Evolutionary conservation across 106 monocot genomes (phyloP).

Genomic region (Amphibolis antarctica): DNA sequence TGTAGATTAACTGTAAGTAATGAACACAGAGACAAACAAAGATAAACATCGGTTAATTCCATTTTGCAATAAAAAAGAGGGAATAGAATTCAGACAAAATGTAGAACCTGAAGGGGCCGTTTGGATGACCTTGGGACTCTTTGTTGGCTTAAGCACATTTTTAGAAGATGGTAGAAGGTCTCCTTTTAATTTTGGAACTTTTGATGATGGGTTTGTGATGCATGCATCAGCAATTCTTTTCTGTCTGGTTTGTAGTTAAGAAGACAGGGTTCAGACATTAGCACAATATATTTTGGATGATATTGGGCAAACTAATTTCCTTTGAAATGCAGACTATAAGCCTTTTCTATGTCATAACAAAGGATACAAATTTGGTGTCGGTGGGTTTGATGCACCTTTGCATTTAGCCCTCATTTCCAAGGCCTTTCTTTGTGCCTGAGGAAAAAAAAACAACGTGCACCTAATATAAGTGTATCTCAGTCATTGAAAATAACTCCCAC

Average conservation of each 20-base stretch:
- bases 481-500: background rate
- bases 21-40: background rate
- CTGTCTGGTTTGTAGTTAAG: constrained; percentile 46
- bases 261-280: background rate
- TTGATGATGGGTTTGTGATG: constrained; percentile 28
- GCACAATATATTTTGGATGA: background rate
- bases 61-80: background rate
- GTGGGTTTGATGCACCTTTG: constrained; percentile 17
- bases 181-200: constrained; percentile 35
- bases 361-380: constrained; percentile 53
- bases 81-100: background rate
- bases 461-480: background rate
- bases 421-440: constrained; percentile 22
- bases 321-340: no score
- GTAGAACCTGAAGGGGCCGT: constrained; percentile 25
- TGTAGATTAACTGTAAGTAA: constrained; percentile 27
- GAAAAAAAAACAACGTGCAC: background rate
- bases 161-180: constrained; percentile 15
- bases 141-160: constrained; percentile 14
- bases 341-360: background rate
- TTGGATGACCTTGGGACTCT: constrained; percentile 13
- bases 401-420: constrained; percentile 4
- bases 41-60: background rate
- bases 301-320: no score
- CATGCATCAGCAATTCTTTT: constrained; percentile 34